Base-by-base conservation (phyloP, 352 stramenopile genomes). In the Phytophthora pinifolia region DNA sequence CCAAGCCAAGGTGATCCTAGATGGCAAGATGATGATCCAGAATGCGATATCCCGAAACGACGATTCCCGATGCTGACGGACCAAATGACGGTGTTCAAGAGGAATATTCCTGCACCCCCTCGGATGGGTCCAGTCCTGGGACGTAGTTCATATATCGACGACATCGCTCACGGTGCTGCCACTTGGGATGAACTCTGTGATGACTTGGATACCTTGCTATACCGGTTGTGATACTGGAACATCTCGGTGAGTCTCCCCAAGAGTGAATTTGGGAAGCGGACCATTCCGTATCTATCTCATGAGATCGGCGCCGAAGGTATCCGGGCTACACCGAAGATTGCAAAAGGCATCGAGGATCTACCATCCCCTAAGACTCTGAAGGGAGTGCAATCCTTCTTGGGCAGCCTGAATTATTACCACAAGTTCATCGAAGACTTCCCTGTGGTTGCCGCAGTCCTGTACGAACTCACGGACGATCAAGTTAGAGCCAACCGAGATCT, bases 191-290 rank as follows among this genome's bases (percentile, higher is more conserved):
- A 41, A 7, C 10, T 55, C 1, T 46, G 47, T 39, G 14, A 41
- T 1, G 47, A 46, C 12, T 27, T 55, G 36, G 27, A 55, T 3
- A 3, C 20, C 1, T 3, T 22, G 1, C 20, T 22, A 1, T 22
- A 22, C 20, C 20, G 20, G 20, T 3, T 22, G 20, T 3, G 20
- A 3, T 22, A 22, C 20, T 22, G 47, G 36, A 36, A 43, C 6
- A 55, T 55, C 3, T 54, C 35, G 1, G 47, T 55, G 17, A 22
- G 47, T 7, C n/a, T 55, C 4, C 47, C 27, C 2, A 55, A 55
- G 17, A 41, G 47, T 34, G 36, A 55, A 22, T 22, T 22, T 3
- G 20, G 20, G 20, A 22, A 22, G 20, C 20, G 20, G 20, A 22
- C 20, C 20, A 22, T 22, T 3, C 20, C 20, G 20, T 22, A 22